Evolutionary conservation across 495 filamentous ascomycete species (phyloP).

Genomic region (Aspergillus diversus): DNA sequence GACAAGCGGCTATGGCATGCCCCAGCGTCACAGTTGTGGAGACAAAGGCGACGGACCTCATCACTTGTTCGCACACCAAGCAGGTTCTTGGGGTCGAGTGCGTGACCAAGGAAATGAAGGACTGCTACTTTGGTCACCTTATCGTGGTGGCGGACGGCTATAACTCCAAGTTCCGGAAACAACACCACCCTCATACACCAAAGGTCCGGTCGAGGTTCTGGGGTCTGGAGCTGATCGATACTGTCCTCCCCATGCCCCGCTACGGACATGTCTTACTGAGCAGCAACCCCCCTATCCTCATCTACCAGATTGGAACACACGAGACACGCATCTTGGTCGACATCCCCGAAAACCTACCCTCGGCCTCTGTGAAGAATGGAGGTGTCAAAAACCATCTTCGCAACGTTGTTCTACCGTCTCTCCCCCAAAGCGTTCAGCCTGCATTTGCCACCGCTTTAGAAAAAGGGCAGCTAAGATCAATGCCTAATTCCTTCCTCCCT

Average conservation of each 20-base stretch:
- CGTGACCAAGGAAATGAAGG: constrained; percentile 59
- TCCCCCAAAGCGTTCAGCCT: constrained; percentile 73
- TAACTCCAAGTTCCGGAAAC: constrained; percentile 88
- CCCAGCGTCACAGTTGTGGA: constrained; percentile 76
- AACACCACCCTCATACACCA: constrained; percentile 69
- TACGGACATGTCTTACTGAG: constrained; percentile 90
- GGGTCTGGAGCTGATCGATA: constrained; percentile 89
- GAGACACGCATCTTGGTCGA: constrained; percentile 92
- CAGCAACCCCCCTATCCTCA: constrained; percentile 73
- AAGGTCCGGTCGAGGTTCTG: constrained; percentile 82
- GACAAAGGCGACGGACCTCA: constrained; percentile 65
- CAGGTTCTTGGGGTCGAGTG: constrained; percentile 78
- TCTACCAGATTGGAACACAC: constrained; percentile 96
- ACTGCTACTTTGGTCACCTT: constrained; percentile 81
- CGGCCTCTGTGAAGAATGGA: constrained; percentile 68
- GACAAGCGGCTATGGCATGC: constrained; percentile 65
- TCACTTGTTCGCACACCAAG: constrained; percentile 59
- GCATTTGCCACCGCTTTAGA: constrained; percentile 78
- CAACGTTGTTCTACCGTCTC: constrained; percentile 73
- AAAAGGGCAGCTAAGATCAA: constrained; percentile 69
- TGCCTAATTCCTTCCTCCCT: constrained; percentile 94
- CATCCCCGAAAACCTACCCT: constrained; percentile 78
- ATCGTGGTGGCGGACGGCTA: constrained; percentile 95
- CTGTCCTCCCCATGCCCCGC: constrained; percentile 67
- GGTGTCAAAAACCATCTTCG: constrained; percentile 81